These are phyloP conservation scores for Tulasnella sp. DNA, from an alignment of 768 basidiomycete species.

Conservation along the genomic window DNA sequence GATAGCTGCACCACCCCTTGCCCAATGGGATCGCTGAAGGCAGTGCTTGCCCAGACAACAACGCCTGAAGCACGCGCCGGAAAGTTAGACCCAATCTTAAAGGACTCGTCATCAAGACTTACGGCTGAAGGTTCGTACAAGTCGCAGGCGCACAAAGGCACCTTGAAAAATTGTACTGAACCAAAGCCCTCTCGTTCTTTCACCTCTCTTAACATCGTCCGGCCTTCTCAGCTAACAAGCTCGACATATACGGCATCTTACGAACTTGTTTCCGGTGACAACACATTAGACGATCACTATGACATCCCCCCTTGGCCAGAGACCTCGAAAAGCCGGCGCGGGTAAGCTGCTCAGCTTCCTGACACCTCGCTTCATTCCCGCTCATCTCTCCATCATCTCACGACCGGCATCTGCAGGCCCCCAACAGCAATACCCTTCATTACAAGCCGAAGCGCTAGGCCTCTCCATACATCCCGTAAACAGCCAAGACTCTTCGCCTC, in stretches of 20 bases:
- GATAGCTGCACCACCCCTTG: neutral
- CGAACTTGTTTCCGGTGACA: neutral
- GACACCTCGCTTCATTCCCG: neutral
- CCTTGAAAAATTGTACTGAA: neutral
- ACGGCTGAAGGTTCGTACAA: neutral
- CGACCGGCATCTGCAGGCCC: neutral
- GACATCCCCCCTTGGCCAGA: neutral
- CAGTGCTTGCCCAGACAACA: slow-evolving; percentile 7
- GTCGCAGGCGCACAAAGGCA: neutral
- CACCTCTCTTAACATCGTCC: neutral
- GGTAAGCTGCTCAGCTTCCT: neutral
- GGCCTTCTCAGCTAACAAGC: slow-evolving; percentile 5
- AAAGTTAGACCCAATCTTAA: neutral
- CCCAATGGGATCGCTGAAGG: neutral
- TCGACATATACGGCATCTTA: neutral
- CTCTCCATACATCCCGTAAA: slow-evolving; percentile 11
- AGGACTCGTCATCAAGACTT: neutral
- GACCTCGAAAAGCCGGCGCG: neutral
- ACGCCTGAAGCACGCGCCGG: slow-evolving; percentile 5
- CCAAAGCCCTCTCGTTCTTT: neutral
- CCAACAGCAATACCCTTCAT: neutral
- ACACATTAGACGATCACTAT: neutral
- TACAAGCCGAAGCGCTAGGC: slow-evolving; percentile 10
- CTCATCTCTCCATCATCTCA: neutral
- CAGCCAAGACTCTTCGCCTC: slow-evolving; percentile 9